phyloP scores from a whole-genome alignment of 139 green algal species.

The Pedinophyceae sp. region DNA sequence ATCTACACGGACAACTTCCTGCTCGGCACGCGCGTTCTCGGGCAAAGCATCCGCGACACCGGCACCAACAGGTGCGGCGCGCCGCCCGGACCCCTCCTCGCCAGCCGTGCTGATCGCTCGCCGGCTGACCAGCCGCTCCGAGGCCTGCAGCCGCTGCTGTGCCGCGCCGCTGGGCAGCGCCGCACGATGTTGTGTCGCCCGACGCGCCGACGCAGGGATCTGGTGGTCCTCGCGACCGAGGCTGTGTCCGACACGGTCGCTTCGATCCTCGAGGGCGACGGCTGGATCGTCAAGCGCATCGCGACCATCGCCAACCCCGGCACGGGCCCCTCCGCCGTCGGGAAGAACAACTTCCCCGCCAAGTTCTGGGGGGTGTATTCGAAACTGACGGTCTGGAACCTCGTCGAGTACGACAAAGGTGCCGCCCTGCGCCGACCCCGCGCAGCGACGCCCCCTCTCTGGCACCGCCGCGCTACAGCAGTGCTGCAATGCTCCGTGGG shows the following conservation, averaged over 20 bases:
- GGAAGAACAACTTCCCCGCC: conserved; percentile 14
- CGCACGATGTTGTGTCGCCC: too few relatives aligned
- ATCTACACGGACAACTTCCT: conserved; percentile 44
- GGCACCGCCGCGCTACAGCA: too few relatives aligned
- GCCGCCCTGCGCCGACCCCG: too few relatives aligned
- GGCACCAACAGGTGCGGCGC: conserved; percentile 17
- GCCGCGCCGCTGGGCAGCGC: too few relatives aligned
- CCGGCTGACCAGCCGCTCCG: too few relatives aligned
- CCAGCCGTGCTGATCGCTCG: too few relatives aligned
- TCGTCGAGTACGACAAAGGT: conserved; percentile 44
- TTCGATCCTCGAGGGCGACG: conserved; percentile 22
- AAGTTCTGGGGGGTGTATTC: conserved; percentile 60
- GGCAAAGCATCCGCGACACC: conserved; percentile 33
- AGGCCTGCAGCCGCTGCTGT: too few relatives aligned
- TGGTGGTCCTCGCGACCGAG: conserved; percentile 27
- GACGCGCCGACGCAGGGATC: conserved; percentile 33
- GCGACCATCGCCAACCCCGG: conserved; percentile 33
- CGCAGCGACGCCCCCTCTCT: too few relatives aligned
- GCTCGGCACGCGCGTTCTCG: conserved; percentile 37
- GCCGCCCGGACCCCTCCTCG: too few relatives aligned
- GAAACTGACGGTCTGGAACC: conserved; percentile 54
- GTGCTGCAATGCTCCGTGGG: background rate
- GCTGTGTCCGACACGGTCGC: conserved; percentile 12
- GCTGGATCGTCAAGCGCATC: conserved; percentile 30
- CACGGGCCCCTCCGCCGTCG: conserved; percentile 9